A percentile compares a stretch with the other conserved stretches of the same genome.
Conservation (phyloP, 495 filamentous ascomycete species). For the Lasiosphaeria hispida region DNA sequence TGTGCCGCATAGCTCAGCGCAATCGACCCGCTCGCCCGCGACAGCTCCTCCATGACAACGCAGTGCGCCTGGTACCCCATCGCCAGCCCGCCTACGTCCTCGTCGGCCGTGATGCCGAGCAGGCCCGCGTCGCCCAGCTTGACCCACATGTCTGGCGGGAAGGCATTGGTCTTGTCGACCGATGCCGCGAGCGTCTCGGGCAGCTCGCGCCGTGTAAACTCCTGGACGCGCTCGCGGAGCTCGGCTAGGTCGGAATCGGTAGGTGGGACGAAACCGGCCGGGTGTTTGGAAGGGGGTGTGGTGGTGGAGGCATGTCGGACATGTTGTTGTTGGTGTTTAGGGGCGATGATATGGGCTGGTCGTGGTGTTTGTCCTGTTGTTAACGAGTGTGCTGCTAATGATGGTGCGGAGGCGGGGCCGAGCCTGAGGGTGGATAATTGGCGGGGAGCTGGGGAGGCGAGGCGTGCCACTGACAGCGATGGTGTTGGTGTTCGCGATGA, state of each 20-base stretch:
- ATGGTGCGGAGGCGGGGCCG: constrained; percentile 12
- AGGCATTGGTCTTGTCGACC: constrained; percentile 84
- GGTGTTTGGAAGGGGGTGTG: constrained; percentile 71
- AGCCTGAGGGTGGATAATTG: constrained; percentile 8
- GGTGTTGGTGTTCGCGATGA: constrained; percentile 22
- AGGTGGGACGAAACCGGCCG: constrained; percentile 76
- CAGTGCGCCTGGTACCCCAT: constrained; percentile 98
- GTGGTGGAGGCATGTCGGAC: constrained; percentile 28
- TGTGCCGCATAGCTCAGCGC: constrained; percentile 92
- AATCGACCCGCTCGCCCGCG: constrained; percentile 70
- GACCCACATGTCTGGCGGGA: constrained; percentile 88
- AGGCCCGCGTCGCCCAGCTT: constrained; percentile 91
- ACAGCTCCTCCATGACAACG: constrained; percentile 88
- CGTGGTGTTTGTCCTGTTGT: constrained; percentile 17
- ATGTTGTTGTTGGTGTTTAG: constrained; percentile 14
- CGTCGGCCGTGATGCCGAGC: constrained; percentile 90
- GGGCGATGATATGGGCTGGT: constrained; percentile 6
- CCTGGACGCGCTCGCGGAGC: constrained; percentile 84
- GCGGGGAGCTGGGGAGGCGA: constrained; percentile 7
- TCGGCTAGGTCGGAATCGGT: constrained; percentile 73
- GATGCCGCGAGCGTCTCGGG: constrained; percentile 74
- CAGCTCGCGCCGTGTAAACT: constrained; percentile 86
- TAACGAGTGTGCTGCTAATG: constrained; percentile 17
- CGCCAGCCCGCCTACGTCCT: constrained; percentile 84
- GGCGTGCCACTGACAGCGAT: neutral